Base-by-base conservation (phyloP, 768 basidiomycete species). In the Tremella fuciformis region DNA sequence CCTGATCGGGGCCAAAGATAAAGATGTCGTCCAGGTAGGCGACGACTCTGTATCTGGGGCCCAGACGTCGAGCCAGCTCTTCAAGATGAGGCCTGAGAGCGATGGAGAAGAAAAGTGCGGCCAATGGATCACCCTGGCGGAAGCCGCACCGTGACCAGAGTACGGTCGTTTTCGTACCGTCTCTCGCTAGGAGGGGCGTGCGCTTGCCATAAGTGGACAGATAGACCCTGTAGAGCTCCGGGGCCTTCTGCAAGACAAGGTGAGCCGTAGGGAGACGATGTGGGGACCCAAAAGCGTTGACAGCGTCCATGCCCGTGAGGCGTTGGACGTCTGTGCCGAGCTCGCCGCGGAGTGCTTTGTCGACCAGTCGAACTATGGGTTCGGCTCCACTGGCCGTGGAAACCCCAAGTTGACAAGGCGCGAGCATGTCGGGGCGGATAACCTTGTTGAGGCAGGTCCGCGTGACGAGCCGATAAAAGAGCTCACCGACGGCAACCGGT, bases 231-330 rank as follows among this genome's bases (percentile, higher is more conserved):
- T 48, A 51, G 2, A 71, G 50, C 13, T 18, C 42, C 0, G 66
- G 64, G 15, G 69, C 66, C 21, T 63, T 22, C 22, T 53, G 19
- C 11, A 26, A 29, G 19, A 68, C n/a, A 13, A 42, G 26, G 3
- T 49, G 37, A 22, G 46, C 55, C 21, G 58, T 41, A 21, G 21
- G 44, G 16, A 24, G 1, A 2, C 63, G 56, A 21, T 26, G 11
- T 21, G 57, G 16, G 13, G 63, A 51, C 52, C 65, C 65, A 60
- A 69, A 72, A 26, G 67, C 70, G 52, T 69, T 72, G 15, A 39
- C 26, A 29, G 57, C 49, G 57, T 72, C 70, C 11, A 72, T 55
- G 8, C 56, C 53, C 24, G 54, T 42, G n/a, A 66, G 34, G 39
- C 65, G 57, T 42, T 54, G 39, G 54, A 52, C 60, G 3, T 1